A percentile compares a stretch with the other conserved stretches of the same genome.
Conservation (phyloP, 2,329 filamentous ascomycete species). For the Pseudogymnoascus sp. region DNA sequence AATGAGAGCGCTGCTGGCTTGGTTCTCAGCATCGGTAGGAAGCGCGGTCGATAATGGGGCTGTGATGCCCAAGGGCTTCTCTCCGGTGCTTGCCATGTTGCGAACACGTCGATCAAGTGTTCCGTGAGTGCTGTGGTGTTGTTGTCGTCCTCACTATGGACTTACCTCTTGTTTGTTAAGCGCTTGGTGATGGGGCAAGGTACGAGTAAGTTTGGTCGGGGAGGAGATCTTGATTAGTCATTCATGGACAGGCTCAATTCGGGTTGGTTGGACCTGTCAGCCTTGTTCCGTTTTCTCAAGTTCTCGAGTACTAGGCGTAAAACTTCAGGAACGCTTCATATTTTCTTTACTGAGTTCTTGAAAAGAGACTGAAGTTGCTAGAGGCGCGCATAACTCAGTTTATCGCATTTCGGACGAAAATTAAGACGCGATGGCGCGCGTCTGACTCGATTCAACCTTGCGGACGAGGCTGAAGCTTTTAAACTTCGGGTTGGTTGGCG, state of each 20-base stretch:
- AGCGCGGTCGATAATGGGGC: slow-evolving; percentile 70
- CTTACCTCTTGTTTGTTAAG: slow-evolving; percentile 3
- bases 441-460: slow-evolving; percentile 3
- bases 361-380: not conserved
- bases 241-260: not conserved
- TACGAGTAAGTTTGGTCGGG: not conserved
- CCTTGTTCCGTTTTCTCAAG: not conserved
- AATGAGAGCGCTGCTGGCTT: slow-evolving; percentile 69
- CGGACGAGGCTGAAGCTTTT: slow-evolving; percentile 1
- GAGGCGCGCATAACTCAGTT: not conserved
- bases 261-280: not conserved
- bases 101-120: slow-evolving; percentile 1
- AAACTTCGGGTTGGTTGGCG: not conserved
- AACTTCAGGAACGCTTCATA: not conserved
- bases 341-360: not conserved
- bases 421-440: not conserved
- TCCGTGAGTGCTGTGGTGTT: not conserved
- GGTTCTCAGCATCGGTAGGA: slow-evolving; percentile 69
- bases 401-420: not conserved
- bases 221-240: slow-evolving; percentile 1
- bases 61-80: slow-evolving; percentile 55
- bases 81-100: slow-evolving; percentile 23
- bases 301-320: not conserved
- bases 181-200: not conserved
- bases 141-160: not conserved